Evolutionary conservation across 2,329 filamentous ascomycete species (phyloP), one percentile per base, ranked within the genome.

Genomic region (Drechmeria coniospora): DNA sequence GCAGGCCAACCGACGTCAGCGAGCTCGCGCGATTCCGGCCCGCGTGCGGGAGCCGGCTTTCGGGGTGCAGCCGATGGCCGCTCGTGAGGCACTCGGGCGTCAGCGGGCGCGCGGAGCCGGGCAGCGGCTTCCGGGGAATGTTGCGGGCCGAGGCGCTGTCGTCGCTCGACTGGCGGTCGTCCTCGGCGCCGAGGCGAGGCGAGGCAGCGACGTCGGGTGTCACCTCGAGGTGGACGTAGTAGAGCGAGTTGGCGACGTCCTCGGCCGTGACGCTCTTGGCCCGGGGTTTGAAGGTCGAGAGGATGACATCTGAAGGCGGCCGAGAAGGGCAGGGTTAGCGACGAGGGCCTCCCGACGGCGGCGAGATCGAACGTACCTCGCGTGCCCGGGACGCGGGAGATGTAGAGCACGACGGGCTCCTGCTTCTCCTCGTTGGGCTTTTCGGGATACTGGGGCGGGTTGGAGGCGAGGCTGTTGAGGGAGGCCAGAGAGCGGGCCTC

Each of bases 371-470:
- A n/a, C n/a, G n/a, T n/a, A 86, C 83, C 82, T 74, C 75, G 73
- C 36, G 80, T 92, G 14, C 87, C 87, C 1, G 90, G 90, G 1
- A 98, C 87, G 39, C 87, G 66, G 20, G 87, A 83, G 39, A 98
- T 92, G 54, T 98, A 98, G 22, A 98, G 67, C 3, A 76, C 74
- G 27, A 95, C 53, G 4, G 82, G 74, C 27, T 82, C 72, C 36
- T 76, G 68, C 36, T 61, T 68, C 41, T 67, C 58, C 39, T 78
- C 74, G 3, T 74, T 70, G 5, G 81, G 79, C 45, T 81, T 81
- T 43, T 78, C 68, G 27, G 83, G 82, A 50, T 92, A 90, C 42
- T 75, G 68, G 25, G 90, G 87, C 23, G 87, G 90, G 44, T 92
- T 83, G 28, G 79, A 69, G 36, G 90, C 87, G 36, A 94, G 68